phyloP scores from a whole-genome alignment of 495 filamentous ascomycete genomes.

The Halenospora varia region DNA sequence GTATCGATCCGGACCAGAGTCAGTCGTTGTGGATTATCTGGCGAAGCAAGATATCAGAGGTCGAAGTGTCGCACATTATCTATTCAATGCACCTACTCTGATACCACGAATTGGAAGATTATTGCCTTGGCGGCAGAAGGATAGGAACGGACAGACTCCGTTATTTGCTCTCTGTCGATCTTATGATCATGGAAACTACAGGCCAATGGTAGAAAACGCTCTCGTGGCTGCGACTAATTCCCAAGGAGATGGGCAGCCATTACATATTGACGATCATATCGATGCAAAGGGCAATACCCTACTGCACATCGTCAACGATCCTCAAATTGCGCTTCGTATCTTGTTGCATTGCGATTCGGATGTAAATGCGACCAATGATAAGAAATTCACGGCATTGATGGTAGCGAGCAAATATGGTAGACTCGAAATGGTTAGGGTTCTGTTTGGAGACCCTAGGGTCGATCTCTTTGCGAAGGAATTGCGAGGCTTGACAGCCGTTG shows the following conservation, averaged over 20 bases:
- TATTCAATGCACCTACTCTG: constrained; percentile 87
- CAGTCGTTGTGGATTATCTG: constrained; percentile 55
- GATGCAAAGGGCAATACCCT: constrained; percentile 92
- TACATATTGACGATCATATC: constrained; percentile 91
- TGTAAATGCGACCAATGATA: constrained; percentile 94
- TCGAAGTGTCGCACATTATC: constrained; percentile 86
- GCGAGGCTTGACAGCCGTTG: constrained; percentile 89
- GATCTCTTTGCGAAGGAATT: constrained; percentile 81
- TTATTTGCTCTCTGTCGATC: constrained; percentile 91
- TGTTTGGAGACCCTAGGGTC: constrained; percentile 84
- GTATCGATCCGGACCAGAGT: constrained; percentile 43
- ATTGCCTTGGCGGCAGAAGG: constrained; percentile 84
- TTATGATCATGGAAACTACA: constrained; percentile 89
- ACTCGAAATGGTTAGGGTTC: constrained; percentile 82
- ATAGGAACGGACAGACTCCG: constrained; percentile 95
- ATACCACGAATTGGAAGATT: constrained; percentile 69
- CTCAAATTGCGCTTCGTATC: constrained; percentile 68
- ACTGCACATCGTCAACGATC: constrained; percentile 87
- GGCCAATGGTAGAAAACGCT: constrained; percentile 76
- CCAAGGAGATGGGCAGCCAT: constrained; percentile 71
- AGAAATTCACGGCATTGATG: constrained; percentile 93
- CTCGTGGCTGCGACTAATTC: constrained; percentile 66
- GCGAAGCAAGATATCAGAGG: constrained; percentile 75
- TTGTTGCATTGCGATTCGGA: constrained; percentile 83
- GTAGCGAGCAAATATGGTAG: constrained; percentile 98